Base-by-base conservation (phyloP, 805 yeast species). In the Dipodascus albidus region DNA sequence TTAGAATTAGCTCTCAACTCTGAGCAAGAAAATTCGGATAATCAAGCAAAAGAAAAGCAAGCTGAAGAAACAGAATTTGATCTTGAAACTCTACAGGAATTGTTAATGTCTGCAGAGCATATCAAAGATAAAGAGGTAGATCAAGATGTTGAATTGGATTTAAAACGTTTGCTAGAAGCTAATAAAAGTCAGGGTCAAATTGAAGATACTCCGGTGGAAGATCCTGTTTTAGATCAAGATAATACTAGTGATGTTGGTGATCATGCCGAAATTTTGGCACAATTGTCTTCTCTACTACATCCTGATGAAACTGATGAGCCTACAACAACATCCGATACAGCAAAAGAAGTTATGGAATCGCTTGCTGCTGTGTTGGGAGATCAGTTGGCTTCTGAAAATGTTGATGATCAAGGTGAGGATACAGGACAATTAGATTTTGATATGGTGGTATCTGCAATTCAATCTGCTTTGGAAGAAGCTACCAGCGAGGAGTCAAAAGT, bases 291-390 rank as follows among this genome's bases (percentile, higher is more conserved):
- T 4, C 44, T 38, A 11, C n/a, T 38, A 17, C 44, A 38, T 38
- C 44, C 44, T n/a, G 44, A 38, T 38, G 44, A 38, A 14, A 6
- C 17, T 38, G 44, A 38, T 38, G 44, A 38, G 17, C 20, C 44
- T 38, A 14, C 6, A 6, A 4, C 4, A n/a, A 17, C 20, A 11
- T 38, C 44, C 9, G 44, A 38, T 38, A 38, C 44, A 11, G 44
- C 44, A n/a, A 38, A 38, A 14, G 44, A 38, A 6, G 44, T 38
- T 14, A 38, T 38, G 58, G 44, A 38, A n/a, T 38, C 44, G 9
- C 44, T 38, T 38, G 44, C 44, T n/a, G 44, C 44, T 11, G 44
- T 38, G 44, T 19, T 38, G 15, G 44, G 20, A 14, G 44, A 38
- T 17, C 44, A 38, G 20, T 19, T 38, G 9, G 20, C 44, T n/a